Conservation (phyloP, 2,329 filamentous ascomycete species). For the Madurella fahalii region DNA sequence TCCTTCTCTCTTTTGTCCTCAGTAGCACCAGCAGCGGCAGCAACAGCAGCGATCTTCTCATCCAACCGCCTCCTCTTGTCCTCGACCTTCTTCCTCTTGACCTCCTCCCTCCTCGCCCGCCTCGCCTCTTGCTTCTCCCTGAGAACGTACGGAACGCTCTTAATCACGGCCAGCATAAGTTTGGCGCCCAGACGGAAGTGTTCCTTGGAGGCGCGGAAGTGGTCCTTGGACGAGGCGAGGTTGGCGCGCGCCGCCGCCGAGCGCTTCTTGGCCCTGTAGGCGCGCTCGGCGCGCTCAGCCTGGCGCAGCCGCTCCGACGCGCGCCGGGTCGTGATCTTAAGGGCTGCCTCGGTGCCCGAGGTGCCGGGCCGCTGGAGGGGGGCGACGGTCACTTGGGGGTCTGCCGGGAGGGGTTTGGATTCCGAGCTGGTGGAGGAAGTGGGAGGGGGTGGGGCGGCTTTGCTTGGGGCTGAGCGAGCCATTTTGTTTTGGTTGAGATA, state of each 20-base stretch:
- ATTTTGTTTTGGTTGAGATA: neutral
- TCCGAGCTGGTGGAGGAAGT: neutral
- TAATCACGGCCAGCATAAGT: constrained; percentile 32
- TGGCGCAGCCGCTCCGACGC: constrained; percentile 37
- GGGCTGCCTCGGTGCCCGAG: constrained; percentile 41
- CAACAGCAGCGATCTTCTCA: constrained; percentile 21
- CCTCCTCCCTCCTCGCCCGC: constrained; percentile 30
- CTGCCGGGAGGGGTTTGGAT: constrained; percentile 12
- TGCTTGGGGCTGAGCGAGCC: neutral
- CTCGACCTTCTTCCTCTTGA: constrained; percentile 29
- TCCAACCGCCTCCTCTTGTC: constrained; percentile 31
- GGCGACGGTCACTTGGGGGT: constrained; percentile 16
- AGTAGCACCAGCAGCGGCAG: constrained; percentile 1
- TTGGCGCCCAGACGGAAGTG: constrained; percentile 36
- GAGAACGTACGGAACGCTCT: constrained; percentile 34
- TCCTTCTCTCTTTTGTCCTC: constrained; percentile 7
- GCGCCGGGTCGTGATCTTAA: constrained; percentile 36
- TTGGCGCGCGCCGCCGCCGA: constrained; percentile 36
- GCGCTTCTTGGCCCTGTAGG: constrained; percentile 41
- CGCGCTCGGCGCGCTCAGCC: constrained; percentile 38
- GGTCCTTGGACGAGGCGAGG: constrained; percentile 36
- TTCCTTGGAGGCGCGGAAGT: constrained; percentile 35
- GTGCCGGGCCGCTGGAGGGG: constrained; percentile 35
- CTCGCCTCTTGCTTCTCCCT: constrained; percentile 35
- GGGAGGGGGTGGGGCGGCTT: neutral